Evolutionary conservation across 2,329 filamentous ascomycete genomes (phyloP), one percentile per base, ranked within the genome.

Genomic region (Diaporthe vexans): DNA sequence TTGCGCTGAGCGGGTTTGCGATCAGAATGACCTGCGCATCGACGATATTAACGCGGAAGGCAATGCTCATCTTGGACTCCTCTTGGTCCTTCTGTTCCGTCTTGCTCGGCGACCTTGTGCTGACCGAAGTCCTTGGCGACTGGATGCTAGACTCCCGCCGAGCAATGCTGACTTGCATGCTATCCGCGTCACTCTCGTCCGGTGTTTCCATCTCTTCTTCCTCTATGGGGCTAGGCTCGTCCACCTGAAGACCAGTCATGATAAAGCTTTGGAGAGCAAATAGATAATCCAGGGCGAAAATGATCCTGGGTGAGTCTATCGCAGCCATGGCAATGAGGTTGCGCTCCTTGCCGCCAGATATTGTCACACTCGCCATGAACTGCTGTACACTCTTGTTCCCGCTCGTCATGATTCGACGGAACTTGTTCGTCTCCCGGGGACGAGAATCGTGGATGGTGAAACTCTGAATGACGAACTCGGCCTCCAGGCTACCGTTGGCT

Each of bases 11-110:
- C 0, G 97, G 97, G 79, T 99, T 98, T 17, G 97, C 97, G 76
- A 99, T 98, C 52, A 98, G 88, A 65, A 99, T 98, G 58, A 98
- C 92, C 80, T 99, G 97, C 0, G 97, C 97, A 83, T 99, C 96
- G 13, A 99, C 95, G 56, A 99, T 87, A 80, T 98, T 98, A 77
- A 98, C 90, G 68, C 96, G 91, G 86, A 97, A 98, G 1, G 95
- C 95, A 72, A 98, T 88, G 73, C 85, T 94, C 88, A 95, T 95
- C 61, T 88, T 87, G 4, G 86, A 80, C 43, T 83, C 82, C 54
- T 84, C 80, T 63, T 77, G 77, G 68, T 77, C 79, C 35, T 75
- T 74, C n/a, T 74, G 59, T 4, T 74, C 61, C 9, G 52, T 58
- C 29, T 63, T 56, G 19, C 68, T 29, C 0, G 72, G 56, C 76